These are phyloP conservation scores for Penicillium sp. DNA, from an alignment of 2,329 filamentous ascomycete genomes.

Conservation along the genomic window DNA sequence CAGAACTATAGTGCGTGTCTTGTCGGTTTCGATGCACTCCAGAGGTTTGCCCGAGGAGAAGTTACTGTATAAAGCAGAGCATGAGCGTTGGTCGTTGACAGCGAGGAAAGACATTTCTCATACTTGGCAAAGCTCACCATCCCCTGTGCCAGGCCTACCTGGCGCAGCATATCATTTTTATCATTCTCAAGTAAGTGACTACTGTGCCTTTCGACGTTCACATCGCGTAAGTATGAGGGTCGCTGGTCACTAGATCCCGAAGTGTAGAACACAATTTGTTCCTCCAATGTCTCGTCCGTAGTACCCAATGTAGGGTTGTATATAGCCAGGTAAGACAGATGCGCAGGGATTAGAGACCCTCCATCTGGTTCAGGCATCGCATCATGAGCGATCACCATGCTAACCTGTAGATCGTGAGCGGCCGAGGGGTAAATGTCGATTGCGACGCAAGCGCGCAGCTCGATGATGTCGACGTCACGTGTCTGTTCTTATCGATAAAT, in stretches of 20 bases:
- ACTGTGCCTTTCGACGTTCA: constrained; percentile 16
- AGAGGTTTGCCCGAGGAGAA: constrained; percentile 74
- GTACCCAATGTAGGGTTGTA: constrained; percentile 81
- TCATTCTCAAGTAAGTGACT: constrained; percentile 50
- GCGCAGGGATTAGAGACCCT: constrained; percentile 61
- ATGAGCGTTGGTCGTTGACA: constrained; percentile 12
- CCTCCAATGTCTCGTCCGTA: constrained; percentile 64
- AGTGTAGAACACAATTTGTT: constrained; percentile 92
- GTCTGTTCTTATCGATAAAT: constrained; percentile 22
- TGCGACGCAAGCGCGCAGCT: constrained; percentile 11
- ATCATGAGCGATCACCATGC: constrained; percentile 18
- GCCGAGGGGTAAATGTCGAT: constrained; percentile 4
- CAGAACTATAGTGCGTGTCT: constrained; percentile 73
- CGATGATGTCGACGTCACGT: constrained; percentile 32
- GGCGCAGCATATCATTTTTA: constrained; percentile 78
- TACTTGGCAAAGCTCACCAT: constrained; percentile 85
- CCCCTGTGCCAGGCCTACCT: constrained; percentile 92
- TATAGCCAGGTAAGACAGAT: constrained; percentile 84
- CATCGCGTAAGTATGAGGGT: constrained; percentile 9
- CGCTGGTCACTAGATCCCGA: constrained; percentile 43
- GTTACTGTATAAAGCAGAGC: constrained; percentile 46
- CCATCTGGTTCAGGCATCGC: constrained; percentile 36
- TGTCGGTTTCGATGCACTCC: constrained; percentile 86
- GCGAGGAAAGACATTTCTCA: constrained; percentile 18
- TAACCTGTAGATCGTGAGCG: constrained; percentile 8